phyloP scores from a whole-genome alignment of 305 asterid species.

The Solanum hybrid region DNA sequence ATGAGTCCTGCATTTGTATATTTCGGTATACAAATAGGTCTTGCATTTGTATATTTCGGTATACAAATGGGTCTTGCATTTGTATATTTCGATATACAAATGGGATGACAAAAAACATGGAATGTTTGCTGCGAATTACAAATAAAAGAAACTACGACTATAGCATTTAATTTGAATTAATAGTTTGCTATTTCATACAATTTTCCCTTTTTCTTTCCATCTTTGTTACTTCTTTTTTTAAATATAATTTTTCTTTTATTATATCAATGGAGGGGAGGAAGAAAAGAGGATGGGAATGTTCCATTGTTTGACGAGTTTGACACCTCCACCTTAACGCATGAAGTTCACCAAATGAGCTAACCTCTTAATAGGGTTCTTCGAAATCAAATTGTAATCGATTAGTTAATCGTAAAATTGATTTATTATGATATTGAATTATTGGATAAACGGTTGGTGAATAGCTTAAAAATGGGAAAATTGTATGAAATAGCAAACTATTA shows the following conservation, averaged over 20 bases:
- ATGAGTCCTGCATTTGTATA: no score
- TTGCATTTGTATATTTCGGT: no score
- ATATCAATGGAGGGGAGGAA: neutral
- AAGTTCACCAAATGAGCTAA: neutral
- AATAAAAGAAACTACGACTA: no score
- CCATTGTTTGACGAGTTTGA: neutral
- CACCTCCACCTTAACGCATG: neutral
- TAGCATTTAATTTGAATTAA: no score
- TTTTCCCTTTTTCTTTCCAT: neutral
- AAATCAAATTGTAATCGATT: neutral
- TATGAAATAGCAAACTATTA: no score
- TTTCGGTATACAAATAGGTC: no score
- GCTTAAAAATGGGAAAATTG: neutral
- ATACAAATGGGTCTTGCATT: no score
- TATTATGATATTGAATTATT: neutral
- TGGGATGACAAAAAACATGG: no score
- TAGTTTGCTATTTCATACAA: no score
- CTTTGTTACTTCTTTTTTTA: neutral
- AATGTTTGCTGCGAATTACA: no score
- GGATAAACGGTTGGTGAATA: neutral
- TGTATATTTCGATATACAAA: no score
- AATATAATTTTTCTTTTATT: neutral
- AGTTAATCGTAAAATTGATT: neutral
- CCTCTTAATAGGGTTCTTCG: neutral
- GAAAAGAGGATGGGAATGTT: neutral